Conservation (phyloP, 164 flowering plant species). For the Annona cherimola region DNA sequence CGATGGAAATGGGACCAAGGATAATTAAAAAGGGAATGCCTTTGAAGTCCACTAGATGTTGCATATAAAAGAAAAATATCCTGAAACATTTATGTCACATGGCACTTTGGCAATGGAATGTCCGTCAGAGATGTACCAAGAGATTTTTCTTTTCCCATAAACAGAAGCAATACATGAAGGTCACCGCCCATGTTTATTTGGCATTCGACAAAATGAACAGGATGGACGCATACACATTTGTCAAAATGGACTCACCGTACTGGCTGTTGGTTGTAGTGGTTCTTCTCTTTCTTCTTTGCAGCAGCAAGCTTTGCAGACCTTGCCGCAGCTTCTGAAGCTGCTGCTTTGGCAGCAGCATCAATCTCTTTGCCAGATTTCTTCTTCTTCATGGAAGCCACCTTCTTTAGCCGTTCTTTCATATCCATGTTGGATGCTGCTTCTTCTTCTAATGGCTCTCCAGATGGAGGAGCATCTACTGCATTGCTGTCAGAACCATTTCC, state of each 20-base stretch:
- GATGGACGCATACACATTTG: neutral
- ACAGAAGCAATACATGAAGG: constrained; percentile 1
- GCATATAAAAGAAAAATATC: neutral
- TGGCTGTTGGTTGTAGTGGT: constrained; percentile 75
- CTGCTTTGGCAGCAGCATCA: constrained; percentile 83
- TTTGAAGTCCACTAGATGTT: constrained; percentile 1
- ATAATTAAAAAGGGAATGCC: no score
- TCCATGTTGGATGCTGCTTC: constrained; percentile 40
- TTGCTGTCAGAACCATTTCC: constrained; percentile 25
- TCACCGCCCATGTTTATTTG: constrained; percentile 14
- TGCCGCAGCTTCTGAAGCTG: constrained; percentile 74
- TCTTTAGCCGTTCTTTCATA: constrained; percentile 79
- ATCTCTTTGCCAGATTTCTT: constrained; percentile 75
- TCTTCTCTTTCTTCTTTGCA: constrained; percentile 93
- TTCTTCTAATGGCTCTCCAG: constrained; percentile 32
- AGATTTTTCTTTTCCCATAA: constrained; percentile 3
- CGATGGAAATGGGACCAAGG: no score
- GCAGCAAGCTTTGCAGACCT: constrained; percentile 88
- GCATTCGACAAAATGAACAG: constrained; percentile 12
- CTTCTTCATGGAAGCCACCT: constrained; percentile 67
- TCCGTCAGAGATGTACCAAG: neutral
- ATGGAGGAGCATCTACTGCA: constrained; percentile 26
- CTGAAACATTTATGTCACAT: constrained; percentile 8
- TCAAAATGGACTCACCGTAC: constrained; percentile 30
- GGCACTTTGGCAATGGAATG: constrained; percentile 1